Percentiles rank a stretch among this genome's conserved stretches.
Evolutionary conservation across 352 stramenopile genomes (phyloP).

Genomic region (Blastocystis sp.): DNA sequence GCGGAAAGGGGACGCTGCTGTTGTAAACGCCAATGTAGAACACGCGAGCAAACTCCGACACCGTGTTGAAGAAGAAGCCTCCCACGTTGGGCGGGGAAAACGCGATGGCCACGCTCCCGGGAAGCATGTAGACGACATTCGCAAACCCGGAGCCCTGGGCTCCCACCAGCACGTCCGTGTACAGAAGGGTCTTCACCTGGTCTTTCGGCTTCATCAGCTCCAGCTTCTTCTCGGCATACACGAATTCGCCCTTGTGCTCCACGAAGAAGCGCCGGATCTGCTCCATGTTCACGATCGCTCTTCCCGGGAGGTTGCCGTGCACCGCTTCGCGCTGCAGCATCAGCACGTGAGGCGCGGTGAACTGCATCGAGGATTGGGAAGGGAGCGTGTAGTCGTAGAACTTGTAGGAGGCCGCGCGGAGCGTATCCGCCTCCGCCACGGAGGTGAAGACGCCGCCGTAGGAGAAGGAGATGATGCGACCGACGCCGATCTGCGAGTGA

Average conservation of each 20-base stretch:
- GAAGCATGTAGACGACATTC: slow-evolving; percentile 67
- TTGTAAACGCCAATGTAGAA: slow-evolving; percentile 64
- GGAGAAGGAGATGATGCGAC: slow-evolving; percentile 32
- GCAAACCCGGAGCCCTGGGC: slow-evolving; percentile 46
- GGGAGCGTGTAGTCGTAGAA: slow-evolving; percentile 8
- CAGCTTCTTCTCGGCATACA: slow-evolving; percentile 49
- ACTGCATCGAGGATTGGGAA: background rate
- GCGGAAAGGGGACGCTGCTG: slow-evolving; percentile 54
- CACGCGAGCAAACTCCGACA: slow-evolving; percentile 51
- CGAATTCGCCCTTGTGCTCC: background rate
- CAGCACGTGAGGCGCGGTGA: background rate
- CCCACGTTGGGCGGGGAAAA: slow-evolving; percentile 64
- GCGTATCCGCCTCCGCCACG: slow-evolving; percentile 28
- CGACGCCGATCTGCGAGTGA: slow-evolving; percentile 45
- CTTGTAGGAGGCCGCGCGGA: slow-evolving; percentile 46
- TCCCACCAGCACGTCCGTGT: slow-evolving; percentile 59
- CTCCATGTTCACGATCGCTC: slow-evolving; percentile 48
- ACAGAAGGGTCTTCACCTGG: slow-evolving; percentile 10
- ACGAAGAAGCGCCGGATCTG: slow-evolving; percentile 39
- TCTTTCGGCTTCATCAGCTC: slow-evolving; percentile 43
- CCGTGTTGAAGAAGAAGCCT: slow-evolving; percentile 63
- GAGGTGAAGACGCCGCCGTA: slow-evolving; percentile 60
- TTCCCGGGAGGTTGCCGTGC: slow-evolving; percentile 53
- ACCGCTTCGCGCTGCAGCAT: slow-evolving; percentile 39
- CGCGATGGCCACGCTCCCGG: slow-evolving; percentile 51